Conservation (phyloP, 345 rosid genomes). For the Linum lewisii region DNA sequence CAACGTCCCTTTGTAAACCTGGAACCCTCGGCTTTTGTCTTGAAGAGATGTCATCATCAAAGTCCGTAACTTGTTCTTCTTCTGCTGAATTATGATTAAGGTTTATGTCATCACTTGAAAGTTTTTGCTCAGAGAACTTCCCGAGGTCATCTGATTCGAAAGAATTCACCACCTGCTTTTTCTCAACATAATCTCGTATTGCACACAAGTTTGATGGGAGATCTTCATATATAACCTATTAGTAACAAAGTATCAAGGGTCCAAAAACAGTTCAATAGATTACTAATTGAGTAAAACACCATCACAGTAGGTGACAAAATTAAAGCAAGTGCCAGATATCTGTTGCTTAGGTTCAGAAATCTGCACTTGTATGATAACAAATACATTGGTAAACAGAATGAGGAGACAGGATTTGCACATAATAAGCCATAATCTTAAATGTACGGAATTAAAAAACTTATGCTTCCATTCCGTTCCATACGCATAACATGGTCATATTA, state of each 20-base stretch:
- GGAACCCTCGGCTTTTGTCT: constrained; percentile 75
- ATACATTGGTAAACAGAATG: background rate
- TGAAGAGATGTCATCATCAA: constrained; percentile 17
- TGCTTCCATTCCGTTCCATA: too few relatives aligned
- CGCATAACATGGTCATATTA: background rate
- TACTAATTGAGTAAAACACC: too few relatives aligned
- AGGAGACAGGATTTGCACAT: background rate
- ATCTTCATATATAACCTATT: constrained; percentile 89
- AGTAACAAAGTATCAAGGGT: constrained; percentile 9
- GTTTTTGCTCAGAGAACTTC: constrained; percentile 22
- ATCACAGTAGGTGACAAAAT: background rate
- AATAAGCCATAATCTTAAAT: background rate
- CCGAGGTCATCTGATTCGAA: constrained; percentile 28
- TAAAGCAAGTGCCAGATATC: background rate
- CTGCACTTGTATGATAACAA: background rate
- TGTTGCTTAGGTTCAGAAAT: background rate
- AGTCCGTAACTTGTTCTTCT: constrained; percentile 17
- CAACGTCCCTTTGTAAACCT: constrained; percentile 71
- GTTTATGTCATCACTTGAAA: constrained; percentile 21
- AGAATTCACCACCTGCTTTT: constrained; percentile 28
- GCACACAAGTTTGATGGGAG: constrained; percentile 92
- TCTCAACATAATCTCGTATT: constrained; percentile 83
- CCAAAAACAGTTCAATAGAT: background rate
- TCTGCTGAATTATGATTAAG: constrained; percentile 4
- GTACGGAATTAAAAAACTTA: background rate